Evolutionary conservation across 2,329 filamentous ascomycete genomes (phyloP).

Genomic region (Neonectria magnoliae): DNA sequence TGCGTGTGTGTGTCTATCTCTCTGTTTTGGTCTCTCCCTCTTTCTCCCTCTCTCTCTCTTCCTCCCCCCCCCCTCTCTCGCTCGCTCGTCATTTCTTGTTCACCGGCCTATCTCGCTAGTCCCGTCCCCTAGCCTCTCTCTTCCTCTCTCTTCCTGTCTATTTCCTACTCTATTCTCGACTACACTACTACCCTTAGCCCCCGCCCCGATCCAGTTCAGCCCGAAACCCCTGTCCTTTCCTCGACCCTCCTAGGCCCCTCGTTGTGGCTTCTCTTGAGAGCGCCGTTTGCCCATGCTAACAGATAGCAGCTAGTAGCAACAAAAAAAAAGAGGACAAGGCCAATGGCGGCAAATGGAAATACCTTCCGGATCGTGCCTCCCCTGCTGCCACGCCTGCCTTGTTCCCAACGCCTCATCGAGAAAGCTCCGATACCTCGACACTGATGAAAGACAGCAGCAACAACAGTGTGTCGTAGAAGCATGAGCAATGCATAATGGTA

Average conservation of each 20-base stretch:
- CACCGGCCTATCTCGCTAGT: neutral
- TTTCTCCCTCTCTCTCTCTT: too few relatives aligned
- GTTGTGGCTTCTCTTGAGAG: slow-evolving; percentile 7
- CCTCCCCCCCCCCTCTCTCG: neutral
- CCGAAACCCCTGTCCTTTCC: slow-evolving; percentile 17
- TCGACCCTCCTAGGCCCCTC: slow-evolving; percentile 17
- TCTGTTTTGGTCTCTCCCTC: neutral
- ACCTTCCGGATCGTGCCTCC: slow-evolving; percentile 11
- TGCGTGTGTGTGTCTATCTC: neutral
- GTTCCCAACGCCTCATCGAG: slow-evolving; percentile 7
- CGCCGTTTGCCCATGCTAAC: slow-evolving; percentile 17
- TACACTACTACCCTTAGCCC: neutral
- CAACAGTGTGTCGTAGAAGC: neutral
- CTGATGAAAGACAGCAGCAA: neutral
- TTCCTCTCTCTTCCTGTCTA: neutral
- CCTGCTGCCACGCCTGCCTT: slow-evolving; percentile 8
- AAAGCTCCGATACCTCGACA: neutral
- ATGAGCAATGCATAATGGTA: neutral
- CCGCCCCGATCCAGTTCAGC: slow-evolving; percentile 29
- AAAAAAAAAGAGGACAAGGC: slow-evolving; percentile 3
- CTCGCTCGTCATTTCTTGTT: neutral
- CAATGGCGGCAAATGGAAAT: slow-evolving; percentile 23
- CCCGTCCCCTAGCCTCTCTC: neutral
- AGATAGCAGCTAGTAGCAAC: neutral
- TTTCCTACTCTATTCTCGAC: neutral